Conservation (phyloP, 768 basidiomycete species). For the Lenzites betulinus region DNA sequence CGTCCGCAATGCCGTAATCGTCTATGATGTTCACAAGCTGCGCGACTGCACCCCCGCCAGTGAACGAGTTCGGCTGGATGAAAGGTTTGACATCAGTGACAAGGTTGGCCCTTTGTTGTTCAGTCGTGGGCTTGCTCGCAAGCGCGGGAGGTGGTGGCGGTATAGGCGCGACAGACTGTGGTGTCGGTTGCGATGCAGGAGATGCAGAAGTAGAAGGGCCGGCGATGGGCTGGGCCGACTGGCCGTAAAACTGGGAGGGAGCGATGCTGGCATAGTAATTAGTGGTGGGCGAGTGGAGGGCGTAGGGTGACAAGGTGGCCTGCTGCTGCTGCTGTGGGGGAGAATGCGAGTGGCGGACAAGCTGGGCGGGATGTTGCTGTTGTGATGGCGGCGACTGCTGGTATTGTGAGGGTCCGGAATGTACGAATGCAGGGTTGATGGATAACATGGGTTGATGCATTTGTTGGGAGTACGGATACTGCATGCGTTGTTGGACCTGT, state of each 20-base stretch:
- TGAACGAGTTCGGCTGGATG: conserved; percentile 59
- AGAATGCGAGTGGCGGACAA: conserved; percentile 14
- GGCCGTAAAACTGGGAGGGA: conserved; percentile 45
- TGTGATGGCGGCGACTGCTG: conserved; percentile 7
- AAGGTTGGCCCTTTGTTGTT: conserved; percentile 60
- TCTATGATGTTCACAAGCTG: conserved; percentile 59
- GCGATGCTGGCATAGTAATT: conserved; percentile 26
- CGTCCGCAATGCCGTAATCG: conserved; percentile 62
- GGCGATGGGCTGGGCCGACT: conserved; percentile 37
- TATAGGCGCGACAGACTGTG: conserved; percentile 37
- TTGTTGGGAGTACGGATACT: conserved; percentile 41
- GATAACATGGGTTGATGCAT: conserved; percentile 43
- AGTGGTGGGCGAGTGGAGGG: conserved; percentile 57
- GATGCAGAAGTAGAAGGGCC: conserved; percentile 30
- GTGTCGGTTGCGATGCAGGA: conserved; percentile 9
- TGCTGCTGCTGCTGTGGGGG: conserved; percentile 38
- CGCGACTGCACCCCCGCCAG: conserved; percentile 67
- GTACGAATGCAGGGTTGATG: conserved; percentile 39
- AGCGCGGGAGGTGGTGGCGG: conserved; percentile 31
- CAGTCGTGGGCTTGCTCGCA: conserved; percentile 36
- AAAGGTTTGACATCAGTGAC: conserved; percentile 53
- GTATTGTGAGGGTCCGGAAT: conserved; percentile 31
- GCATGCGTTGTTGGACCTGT: conserved; percentile 38
- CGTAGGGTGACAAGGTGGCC: conserved; percentile 69
- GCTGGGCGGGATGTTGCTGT: neutral